These are phyloP conservation scores for Aureobasidium musti DNA, from an alignment of 2,329 filamentous ascomycete species.

Conservation along the genomic window DNA sequence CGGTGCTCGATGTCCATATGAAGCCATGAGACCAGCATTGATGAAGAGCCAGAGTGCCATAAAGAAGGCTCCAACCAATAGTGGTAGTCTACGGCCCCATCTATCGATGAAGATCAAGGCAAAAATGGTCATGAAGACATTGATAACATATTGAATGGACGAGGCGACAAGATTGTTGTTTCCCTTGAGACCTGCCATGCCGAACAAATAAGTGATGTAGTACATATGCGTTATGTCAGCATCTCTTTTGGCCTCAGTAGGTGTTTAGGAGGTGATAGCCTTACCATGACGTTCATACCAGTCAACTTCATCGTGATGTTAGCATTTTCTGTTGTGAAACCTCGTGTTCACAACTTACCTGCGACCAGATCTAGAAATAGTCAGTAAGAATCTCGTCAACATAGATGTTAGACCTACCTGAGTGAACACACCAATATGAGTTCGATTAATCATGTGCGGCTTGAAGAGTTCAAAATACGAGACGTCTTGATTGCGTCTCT, in stretches of 20 bases:
- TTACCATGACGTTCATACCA: neutral
- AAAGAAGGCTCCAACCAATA: slow-evolving; percentile 64
- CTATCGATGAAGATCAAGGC: slow-evolving; percentile 73
- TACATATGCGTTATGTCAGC: slow-evolving; percentile 43
- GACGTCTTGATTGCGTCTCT: slow-evolving; percentile 67
- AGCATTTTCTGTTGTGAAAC: neutral
- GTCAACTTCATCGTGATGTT: neutral
- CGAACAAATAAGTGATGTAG: slow-evolving; percentile 61
- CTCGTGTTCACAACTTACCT: neutral
- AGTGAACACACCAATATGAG: slow-evolving; percentile 68
- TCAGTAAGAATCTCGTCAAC: neutral
- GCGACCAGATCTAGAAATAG: neutral
- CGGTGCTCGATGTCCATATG: slow-evolving; percentile 52
- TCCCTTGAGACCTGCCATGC: slow-evolving; percentile 63
- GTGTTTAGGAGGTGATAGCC: slow-evolving; percentile 58
- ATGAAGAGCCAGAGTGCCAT: slow-evolving; percentile 66
- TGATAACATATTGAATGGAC: slow-evolving; percentile 75
- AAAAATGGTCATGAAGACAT: slow-evolving; percentile 75
- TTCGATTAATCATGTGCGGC: slow-evolving; percentile 71
- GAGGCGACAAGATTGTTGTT: slow-evolving; percentile 64
- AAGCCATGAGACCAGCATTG: slow-evolving; percentile 62
- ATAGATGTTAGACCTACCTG: slow-evolving; percentile 69
- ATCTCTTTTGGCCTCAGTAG: slow-evolving; percentile 41
- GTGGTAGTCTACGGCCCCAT: slow-evolving; percentile 70
- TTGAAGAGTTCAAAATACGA: slow-evolving; percentile 71